Evolutionary conservation across 1,284 basidiomycete genomes (phyloP).

Genomic region (Trichosporon faecale): DNA sequence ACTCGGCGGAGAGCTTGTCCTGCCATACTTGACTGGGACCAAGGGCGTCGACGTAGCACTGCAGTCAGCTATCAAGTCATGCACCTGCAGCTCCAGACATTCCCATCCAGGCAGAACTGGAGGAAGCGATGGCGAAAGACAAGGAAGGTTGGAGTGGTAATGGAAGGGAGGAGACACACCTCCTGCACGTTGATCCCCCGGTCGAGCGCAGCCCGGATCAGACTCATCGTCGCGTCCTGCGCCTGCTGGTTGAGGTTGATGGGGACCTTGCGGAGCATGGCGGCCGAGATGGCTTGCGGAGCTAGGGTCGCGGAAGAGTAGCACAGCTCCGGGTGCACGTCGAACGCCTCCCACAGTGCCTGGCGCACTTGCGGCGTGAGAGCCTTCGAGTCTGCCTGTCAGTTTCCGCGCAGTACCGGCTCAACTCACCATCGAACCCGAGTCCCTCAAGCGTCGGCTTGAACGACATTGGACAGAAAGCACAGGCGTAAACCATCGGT

Average conservation of each 20-base stretch:
- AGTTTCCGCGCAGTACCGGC: neutral
- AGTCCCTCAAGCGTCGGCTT: slow-evolving; percentile 69
- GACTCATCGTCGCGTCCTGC: slow-evolving; percentile 80
- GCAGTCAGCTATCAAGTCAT: slow-evolving; percentile 12
- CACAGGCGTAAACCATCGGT: slow-evolving; percentile 91
- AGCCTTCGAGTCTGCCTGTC: slow-evolving; percentile 71
- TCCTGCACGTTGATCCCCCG: slow-evolving; percentile 78
- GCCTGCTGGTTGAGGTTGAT: slow-evolving; percentile 90
- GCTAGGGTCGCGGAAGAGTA: slow-evolving; percentile 56
- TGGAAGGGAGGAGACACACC: slow-evolving; percentile 53
- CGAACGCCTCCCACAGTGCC: slow-evolving; percentile 42
- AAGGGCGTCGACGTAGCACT: slow-evolving; percentile 95
- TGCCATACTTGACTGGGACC: slow-evolving; percentile 84
- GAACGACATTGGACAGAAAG: slow-evolving; percentile 82
- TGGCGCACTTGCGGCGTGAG: slow-evolving; percentile 72
- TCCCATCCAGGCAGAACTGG: no score
- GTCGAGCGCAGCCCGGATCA: slow-evolving; percentile 80
- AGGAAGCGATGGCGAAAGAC: no score
- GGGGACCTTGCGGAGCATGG: slow-evolving; percentile 82
- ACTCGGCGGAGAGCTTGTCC: slow-evolving; percentile 69
- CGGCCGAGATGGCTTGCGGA: slow-evolving; percentile 84
- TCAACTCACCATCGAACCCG: slow-evolving; percentile 72
- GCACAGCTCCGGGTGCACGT: slow-evolving; percentile 33
- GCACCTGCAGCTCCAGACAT: neutral
- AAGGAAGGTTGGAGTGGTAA: neutral